Base-by-base conservation (phyloP, 352 stramenopile genomes). In the Globisporangium irregulare region DNA sequence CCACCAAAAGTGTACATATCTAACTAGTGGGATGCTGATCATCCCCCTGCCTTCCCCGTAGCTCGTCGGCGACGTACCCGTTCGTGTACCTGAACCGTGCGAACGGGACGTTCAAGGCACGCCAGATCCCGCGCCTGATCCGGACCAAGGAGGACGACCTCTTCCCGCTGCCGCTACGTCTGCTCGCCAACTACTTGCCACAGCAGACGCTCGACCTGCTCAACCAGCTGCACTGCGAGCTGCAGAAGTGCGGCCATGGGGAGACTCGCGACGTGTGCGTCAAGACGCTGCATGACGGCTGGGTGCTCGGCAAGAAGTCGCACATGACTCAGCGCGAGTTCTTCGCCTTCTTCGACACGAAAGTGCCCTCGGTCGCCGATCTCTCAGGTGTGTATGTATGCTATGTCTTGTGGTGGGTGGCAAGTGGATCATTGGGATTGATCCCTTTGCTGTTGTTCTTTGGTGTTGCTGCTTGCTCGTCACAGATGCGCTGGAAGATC, bases 21-120 rank as follows among this genome's bases (percentile, higher is more conserved):
- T 18, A 14, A 48, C 29, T 32, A 32, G 29, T 32, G 29, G 29
- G 29, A 32, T 32, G 29, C 29, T 32, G 29, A 24, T 53, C 14
- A 53, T 51, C 43, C 14, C 38, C 3, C 4, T 46, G 10, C 10
- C 14, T 46, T 50, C 43, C 22, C 43, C 22, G 54, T 38, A 38
- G 54, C 54, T 59, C 54, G 3, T 25, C 71, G 38, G 14, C 38
- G 15, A 50, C 73, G 48, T 70, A 78, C 41, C 77, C 73, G 9
- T 86, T 84, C 64, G 34, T 89, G 59, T 91, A 89, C 36, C 71
- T 86, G 29, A 88, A 91, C 58, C 82, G 79, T 43, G 68, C 84
- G 20, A 84, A 88, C 50, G 62, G 78, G 59, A 74, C 77, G 9
- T 91, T 89, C 64, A 75, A 79, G 29, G 73, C 77, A 58, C 78